These are phyloP conservation scores for Gossypium raimondii DNA, from an alignment of 345 rosid genomes.

Conservation along the genomic window DNA sequence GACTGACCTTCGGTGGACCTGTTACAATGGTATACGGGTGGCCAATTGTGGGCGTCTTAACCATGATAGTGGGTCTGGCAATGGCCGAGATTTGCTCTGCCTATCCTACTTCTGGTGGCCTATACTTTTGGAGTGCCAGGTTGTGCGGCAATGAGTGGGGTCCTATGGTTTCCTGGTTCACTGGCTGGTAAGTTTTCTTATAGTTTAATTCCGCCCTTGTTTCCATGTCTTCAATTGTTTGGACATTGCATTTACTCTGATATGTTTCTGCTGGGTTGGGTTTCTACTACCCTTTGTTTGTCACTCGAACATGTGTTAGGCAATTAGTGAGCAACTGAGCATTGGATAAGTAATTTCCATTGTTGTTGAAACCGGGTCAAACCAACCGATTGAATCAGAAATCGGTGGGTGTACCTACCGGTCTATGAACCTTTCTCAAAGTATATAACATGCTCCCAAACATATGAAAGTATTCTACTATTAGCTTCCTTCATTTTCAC, in stretches of 20 bases:
- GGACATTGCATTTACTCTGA: neutral
- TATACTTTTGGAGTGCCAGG: slow-evolving; percentile 56
- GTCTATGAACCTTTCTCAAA: no score
- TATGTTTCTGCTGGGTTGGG: neutral
- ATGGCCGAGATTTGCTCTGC: slow-evolving; percentile 69
- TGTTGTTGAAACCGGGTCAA: no score
- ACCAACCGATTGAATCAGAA: no score
- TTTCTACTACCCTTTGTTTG: neutral
- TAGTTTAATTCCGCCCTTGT: neutral
- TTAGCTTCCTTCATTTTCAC: no score
- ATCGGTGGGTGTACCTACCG: no score
- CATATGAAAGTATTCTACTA: no score
- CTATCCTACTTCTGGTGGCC: slow-evolving; percentile 55
- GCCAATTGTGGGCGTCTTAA: slow-evolving; percentile 41
- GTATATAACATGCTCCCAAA: no score
- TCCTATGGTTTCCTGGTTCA: slow-evolving; percentile 56
- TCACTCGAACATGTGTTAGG: neutral
- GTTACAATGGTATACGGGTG: slow-evolving; percentile 53
- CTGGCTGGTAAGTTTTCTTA: slow-evolving; percentile 47
- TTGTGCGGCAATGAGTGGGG: slow-evolving; percentile 48
- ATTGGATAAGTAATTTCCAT: neutral
- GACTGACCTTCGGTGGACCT: slow-evolving; percentile 51
- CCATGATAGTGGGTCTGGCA: slow-evolving; percentile 35
- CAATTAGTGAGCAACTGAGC: neutral
- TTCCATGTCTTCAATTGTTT: neutral